Conservation (phyloP, 306 rosid species). For the Glycine latifolia region DNA sequence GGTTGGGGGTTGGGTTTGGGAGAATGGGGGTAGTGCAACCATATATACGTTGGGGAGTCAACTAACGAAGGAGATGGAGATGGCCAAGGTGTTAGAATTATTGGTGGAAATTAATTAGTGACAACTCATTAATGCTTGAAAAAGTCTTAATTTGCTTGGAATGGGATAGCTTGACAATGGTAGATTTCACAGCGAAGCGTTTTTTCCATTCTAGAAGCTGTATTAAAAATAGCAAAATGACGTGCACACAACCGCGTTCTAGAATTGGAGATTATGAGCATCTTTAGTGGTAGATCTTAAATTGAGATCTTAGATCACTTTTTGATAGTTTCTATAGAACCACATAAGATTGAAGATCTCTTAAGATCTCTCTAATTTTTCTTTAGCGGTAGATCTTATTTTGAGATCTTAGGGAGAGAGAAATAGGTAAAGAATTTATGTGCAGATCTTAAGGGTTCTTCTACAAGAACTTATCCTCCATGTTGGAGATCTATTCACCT, state of each 20-base stretch:
- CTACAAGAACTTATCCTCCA: no score
- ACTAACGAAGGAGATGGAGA: background rate
- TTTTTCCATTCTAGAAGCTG: constrained; percentile 29
- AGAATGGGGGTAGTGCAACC: background rate
- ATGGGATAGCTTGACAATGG: background rate
- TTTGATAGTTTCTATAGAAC: no score
- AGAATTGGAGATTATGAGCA: constrained; percentile 18
- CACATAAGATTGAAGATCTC: no score
- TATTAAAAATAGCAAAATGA: constrained; percentile 33
- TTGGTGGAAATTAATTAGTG: constrained; percentile 34
- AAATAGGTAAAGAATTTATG: no score
- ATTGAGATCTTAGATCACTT: no score
- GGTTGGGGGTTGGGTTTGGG: constrained; percentile 7
- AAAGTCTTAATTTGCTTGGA: constrained; percentile 40
- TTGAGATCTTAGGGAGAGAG: no score
- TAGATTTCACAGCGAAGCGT: constrained; percentile 19
- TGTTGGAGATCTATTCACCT: no score
- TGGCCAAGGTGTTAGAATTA: background rate
- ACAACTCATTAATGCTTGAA: constrained; percentile 49
- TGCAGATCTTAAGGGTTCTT: no score
- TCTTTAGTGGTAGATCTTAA: no score
- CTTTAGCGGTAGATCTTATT: no score
- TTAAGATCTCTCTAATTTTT: no score
- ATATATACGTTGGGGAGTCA: background rate
- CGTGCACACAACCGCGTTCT: constrained; percentile 34